These are phyloP conservation scores for Pholiota microspora DNA, from an alignment of 768 basidiomycete genomes.

Conservation along the genomic window DNA sequence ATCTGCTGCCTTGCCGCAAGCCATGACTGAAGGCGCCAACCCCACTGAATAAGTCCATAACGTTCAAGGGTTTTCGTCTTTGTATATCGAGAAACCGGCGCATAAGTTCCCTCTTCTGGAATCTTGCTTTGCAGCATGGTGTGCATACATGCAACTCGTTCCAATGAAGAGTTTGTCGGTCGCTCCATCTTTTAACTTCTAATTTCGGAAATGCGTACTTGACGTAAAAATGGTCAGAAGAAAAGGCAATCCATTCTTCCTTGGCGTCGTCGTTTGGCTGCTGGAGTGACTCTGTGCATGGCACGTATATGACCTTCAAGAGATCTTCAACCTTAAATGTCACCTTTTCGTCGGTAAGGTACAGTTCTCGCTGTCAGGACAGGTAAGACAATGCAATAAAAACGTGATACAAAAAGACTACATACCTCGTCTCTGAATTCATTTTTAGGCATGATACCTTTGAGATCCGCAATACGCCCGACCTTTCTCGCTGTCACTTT, in stretches of 20 bases:
- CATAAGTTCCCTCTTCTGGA: slow-evolving; percentile 26
- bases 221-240: slow-evolving; percentile 58
- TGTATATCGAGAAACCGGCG: slow-evolving; percentile 29
- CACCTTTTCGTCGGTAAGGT: slow-evolving; percentile 47
- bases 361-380: slow-evolving; percentile 57
- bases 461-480: slow-evolving; percentile 46
- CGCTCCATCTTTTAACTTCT: slow-evolving; percentile 34
- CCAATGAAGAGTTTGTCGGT: slow-evolving; percentile 28
- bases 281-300: slow-evolving; percentile 32
- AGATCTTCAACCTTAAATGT: slow-evolving; percentile 35
- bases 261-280: slow-evolving; percentile 14
- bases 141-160: slow-evolving; percentile 44
- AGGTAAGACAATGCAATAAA: background rate
- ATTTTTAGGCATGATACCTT: slow-evolving; percentile 33
- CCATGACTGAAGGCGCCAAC: slow-evolving; percentile 65
- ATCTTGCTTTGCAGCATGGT: slow-evolving; percentile 36
- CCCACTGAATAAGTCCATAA: slow-evolving; percentile 49
- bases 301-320: slow-evolving; percentile 47
- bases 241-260: slow-evolving; percentile 47
- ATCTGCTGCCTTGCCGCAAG: slow-evolving; percentile 49
- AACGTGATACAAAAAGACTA: background rate
- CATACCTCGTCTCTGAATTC: slow-evolving; percentile 57
- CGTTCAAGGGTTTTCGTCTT: slow-evolving; percentile 26
- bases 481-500: slow-evolving; percentile 40
- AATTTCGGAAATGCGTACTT: slow-evolving; percentile 48